Evolutionary conservation across 768 basidiomycete species (phyloP), one percentile per base, ranked within the genome.

Genomic region (Termitomyces sp.): DNA sequence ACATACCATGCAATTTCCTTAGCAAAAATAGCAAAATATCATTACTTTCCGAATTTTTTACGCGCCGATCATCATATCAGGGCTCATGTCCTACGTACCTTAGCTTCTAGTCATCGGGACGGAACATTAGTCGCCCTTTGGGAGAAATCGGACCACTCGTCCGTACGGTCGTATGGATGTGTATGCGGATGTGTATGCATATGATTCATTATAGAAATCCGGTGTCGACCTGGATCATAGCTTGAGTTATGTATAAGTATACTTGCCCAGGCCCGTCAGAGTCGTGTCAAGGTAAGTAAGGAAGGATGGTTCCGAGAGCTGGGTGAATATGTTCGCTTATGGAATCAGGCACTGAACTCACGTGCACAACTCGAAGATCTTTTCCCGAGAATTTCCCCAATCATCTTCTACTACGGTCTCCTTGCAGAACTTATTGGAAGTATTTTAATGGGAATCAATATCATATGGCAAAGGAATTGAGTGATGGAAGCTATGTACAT

Each of bases 121-220:
- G 51, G 51, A 39, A 10, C 27, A 13, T 34, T 8, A 24, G 24
- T 16, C 12, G 6, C 32, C 14, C 27, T 44, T 46, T 20, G 53
- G 53, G 43, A 43, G 41, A 32, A 43, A 44, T 53, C 53, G 42
- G 53, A n/a, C 43, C 53, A 54, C 32, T 43, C 42, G 44, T 54
- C 53, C 53, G 53, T 20, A 43, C 24, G 14, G 41, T 24, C 41
- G 42, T 31, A 34, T 44, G n/a, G 9, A 22, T 53, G 8, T 29
- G 20, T 22, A 10, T 51, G 24, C n/a, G n/a, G 9, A 22, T 53
- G 8, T 29, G 20, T 22, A 10, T 51, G 24, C n/a, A 51, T 24
- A 53, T 53, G 39, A 44, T 54, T 54, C 53, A 44, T 26, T 43
- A 43, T 42, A 29, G 42, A 53, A 53, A 16, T 24, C 29, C 48